phyloP scores from a whole-genome alignment of 768 basidiomycete genomes.

The Pisolithus sp. region DNA sequence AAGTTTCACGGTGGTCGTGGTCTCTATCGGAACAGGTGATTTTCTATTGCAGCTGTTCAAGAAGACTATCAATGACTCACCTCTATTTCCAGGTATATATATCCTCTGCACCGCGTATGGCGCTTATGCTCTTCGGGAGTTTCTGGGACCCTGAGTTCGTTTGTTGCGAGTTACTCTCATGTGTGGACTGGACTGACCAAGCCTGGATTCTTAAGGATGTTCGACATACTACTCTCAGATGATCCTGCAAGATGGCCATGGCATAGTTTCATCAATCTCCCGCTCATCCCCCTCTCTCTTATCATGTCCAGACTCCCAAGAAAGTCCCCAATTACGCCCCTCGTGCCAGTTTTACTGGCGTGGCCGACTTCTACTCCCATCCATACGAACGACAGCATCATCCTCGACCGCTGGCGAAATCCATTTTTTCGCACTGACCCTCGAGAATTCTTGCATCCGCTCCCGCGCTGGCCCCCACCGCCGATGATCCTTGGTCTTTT shows the following conservation, averaged over 20 bases:
- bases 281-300: constrained; percentile 62
- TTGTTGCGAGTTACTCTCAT: not conserved
- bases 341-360: constrained; percentile 19
- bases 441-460: constrained; percentile 21
- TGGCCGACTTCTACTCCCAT: constrained; percentile 27
- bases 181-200: not conserved
- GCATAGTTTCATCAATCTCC: constrained; percentile 70
- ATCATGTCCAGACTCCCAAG: constrained; percentile 53
- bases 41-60: constrained; percentile 4
- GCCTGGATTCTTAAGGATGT: constrained; percentile 40
- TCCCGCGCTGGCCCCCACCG: constrained; percentile 51
- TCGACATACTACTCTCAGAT: constrained; percentile 54
- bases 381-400: constrained; percentile 1
- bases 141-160: constrained; percentile 63
- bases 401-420: constrained; percentile 6
- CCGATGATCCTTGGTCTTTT: constrained; percentile 51
- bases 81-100: constrained; percentile 33
- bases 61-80: not conserved
- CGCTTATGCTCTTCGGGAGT: constrained; percentile 61
- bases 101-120: constrained; percentile 61
- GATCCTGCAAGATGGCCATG: constrained; percentile 71
- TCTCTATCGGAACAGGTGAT: constrained; percentile 59
- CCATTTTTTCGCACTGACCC: not conserved
- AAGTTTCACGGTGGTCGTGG: constrained; percentile 43
- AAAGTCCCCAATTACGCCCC: constrained; percentile 20